phyloP scores from a whole-genome alignment of 371 early-diverging fungal genomes.

The Aphelidium insulamus region DNA sequence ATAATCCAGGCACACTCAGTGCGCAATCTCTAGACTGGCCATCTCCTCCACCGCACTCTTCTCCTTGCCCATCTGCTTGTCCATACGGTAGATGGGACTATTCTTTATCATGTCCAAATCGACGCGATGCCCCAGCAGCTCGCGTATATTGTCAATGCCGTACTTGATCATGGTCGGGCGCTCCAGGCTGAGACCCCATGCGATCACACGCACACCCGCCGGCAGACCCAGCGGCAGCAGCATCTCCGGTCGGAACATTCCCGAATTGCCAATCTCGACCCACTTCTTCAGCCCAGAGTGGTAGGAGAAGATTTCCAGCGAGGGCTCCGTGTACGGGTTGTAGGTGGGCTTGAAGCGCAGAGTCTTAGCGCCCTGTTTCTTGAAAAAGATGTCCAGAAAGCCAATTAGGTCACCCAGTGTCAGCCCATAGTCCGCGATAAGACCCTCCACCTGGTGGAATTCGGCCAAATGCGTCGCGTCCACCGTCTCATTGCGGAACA shows the following conservation, averaged over 20 bases:
- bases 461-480: slow-evolving; percentile 99
- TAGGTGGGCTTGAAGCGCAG: slow-evolving; percentile 99
- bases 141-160: slow-evolving; percentile 89
- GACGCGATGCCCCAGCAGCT: slow-evolving; percentile 96
- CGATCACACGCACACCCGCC: slow-evolving; percentile 91
- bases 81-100: slow-evolving; percentile 71
- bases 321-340: slow-evolving; percentile 99
- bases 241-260: slow-evolving; percentile 99
- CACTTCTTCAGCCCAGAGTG: slow-evolving; percentile 87
- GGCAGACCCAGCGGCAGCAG: slow-evolving; percentile 90
- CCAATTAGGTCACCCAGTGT: slow-evolving; percentile 95
- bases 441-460: slow-evolving; percentile 99
- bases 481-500: slow-evolving; percentile 97
- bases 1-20: too few species aligned
- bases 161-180: slow-evolving; percentile 99
- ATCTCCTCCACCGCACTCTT: too few species aligned
- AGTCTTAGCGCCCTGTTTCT: slow-evolving; percentile 86
- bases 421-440: slow-evolving; percentile 88
- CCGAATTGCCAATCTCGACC: slow-evolving; percentile 99
- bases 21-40: too few species aligned
- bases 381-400: slow-evolving; percentile 89
- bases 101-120: slow-evolving; percentile 82
- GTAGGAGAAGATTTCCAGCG: slow-evolving; percentile 99
- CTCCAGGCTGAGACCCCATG: slow-evolving; percentile 98
- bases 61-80: slow-evolving; percentile 52